Base-by-base conservation (phyloP, 257 asterid species). In the Cinchona pubescens region DNA sequence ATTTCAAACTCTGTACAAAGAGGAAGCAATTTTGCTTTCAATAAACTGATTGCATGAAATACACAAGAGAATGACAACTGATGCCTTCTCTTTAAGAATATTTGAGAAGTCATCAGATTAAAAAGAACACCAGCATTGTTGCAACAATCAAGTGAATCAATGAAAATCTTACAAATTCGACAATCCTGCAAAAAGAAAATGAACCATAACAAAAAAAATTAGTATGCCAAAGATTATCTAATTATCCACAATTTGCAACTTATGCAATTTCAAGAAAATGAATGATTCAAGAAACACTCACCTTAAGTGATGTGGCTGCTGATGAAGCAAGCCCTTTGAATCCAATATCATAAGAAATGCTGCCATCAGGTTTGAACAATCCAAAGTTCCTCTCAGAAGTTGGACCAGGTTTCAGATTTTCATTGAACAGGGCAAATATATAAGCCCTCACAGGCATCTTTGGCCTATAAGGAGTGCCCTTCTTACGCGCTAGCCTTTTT, bases 351-450 rank as follows among this genome's bases (percentile, higher is more conserved):
- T 92, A 92, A 4, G 96, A 66, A 64, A 76, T 72, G 65, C 96
- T 90, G 35, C 97, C 97, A 73, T 92, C 97, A 56, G 91, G 85
- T 86, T 89, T 89, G 73, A 89, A 92, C 86, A 92, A 71, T 29
- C 97, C 97, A 58, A 90, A 90, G 71, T 92, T 90, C 64, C 95
- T 90, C 88, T 92, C 97, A 1, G 96, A 90, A 29, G 93, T 90
- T 2, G 96, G 97, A 0, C 96, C 96, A 6, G 94, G 91, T 82
- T 92, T 90, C 79, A 51, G 71, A 53, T 92, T 83, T 64, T 92
- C 97, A 34, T 92, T 92, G 42, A 92, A 92, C 83, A 92, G 58
- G 0, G 97, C 97, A 43, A 92, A 92, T 10, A 92, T 49, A 53
- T 92, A 92, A 18, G 96, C 97, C 86, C 84, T 89, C 32, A 80